Evolutionary conservation across 2,329 filamentous ascomycete species (phyloP), one percentile per base, ranked within the genome.

Genomic region (Fusarium globosum): DNA sequence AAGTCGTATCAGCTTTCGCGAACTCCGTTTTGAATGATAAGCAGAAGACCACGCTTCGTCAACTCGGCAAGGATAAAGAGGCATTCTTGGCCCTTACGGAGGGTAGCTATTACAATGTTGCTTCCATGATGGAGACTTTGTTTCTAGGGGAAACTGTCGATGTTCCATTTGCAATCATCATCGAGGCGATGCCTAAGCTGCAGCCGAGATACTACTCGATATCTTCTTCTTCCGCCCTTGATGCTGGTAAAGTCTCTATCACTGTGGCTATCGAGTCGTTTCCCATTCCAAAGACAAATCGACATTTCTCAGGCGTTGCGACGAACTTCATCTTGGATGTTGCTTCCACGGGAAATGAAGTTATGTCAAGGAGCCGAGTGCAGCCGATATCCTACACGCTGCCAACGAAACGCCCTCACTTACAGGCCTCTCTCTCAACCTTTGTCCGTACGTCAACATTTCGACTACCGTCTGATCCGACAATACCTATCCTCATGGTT

Each of bases 221-320:
- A 2, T 52, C 49, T 15, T 52, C 49, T 0, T 52, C 49, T 3
- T 36, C 33, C 0, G 12, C 30, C 6, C n/a, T 36, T 1, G 30
- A 52, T 11, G 4, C 16, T 0, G 1, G 0, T 13, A 35, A 15
- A 20, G n/a, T 36, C 0, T 36, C 49, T 0, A 52, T 52, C 8
- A 52, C 49, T 4, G 49, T 36, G 6, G 49, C 30, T 15, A 26
- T 52, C 0, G 49, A 52, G 30, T 52, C 49, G 2, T 36, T 52
- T 36, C 12, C n/a, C 0, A 6, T 52, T 5, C 0, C 1, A 0
- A 52, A 36, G 2, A 36, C 13, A 1, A 8, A 11, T 11, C 33
- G 49, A 1, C 8, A 52, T 2, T 36, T 52, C 18, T 36, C 30
- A 0, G 49, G 33, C 1, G 18, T 21, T 2, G 49, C 49, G 6